Evolutionary conservation across 805 yeast species (phyloP).

Genomic region (Wickerhamiella alocasiicola): DNA sequence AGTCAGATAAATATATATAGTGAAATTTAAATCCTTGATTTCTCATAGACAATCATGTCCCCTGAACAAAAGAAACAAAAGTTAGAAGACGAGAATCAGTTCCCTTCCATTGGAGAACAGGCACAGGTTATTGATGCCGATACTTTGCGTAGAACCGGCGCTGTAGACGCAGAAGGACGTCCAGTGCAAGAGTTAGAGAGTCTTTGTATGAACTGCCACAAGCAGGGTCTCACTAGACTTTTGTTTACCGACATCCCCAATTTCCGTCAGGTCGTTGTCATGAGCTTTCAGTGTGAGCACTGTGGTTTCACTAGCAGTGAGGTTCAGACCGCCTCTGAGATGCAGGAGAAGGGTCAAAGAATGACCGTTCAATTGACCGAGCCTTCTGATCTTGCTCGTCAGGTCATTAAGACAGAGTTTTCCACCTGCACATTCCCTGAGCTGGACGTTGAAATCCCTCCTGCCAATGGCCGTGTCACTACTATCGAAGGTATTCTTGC

Average conservation of each 20-base stretch:
- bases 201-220: constrained; percentile 88
- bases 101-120: constrained; percentile 18
- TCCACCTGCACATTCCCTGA: constrained; percentile 71
- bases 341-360: constrained; percentile 77
- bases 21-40: background rate
- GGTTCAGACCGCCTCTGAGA: constrained; percentile 88
- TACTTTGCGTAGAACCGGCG: constrained; percentile 57
- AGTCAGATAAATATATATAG: background rate
- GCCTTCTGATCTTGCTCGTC: constrained; percentile 69
- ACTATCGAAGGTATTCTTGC: constrained; percentile 78
- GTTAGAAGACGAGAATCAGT: constrained; percentile 6
- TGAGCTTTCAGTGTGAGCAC: constrained; percentile 94
- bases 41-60: background rate
- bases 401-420: constrained; percentile 81
- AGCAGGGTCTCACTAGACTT: constrained; percentile 72
- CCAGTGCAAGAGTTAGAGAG: constrained; percentile 94
- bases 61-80: constrained; percentile 9
- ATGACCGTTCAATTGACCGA: constrained; percentile 57
- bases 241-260: constrained; percentile 81
- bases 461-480: constrained; percentile 85
- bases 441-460: constrained; percentile 87
- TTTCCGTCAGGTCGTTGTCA: constrained; percentile 78
- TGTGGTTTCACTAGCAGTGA: constrained; percentile 87
- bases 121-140: constrained; percentile 33
- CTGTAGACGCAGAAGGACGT: constrained; percentile 73